Evolutionary conservation across 192 early-diverging fungal genomes (phyloP).

Genomic region (Gigaspora rosea): DNA sequence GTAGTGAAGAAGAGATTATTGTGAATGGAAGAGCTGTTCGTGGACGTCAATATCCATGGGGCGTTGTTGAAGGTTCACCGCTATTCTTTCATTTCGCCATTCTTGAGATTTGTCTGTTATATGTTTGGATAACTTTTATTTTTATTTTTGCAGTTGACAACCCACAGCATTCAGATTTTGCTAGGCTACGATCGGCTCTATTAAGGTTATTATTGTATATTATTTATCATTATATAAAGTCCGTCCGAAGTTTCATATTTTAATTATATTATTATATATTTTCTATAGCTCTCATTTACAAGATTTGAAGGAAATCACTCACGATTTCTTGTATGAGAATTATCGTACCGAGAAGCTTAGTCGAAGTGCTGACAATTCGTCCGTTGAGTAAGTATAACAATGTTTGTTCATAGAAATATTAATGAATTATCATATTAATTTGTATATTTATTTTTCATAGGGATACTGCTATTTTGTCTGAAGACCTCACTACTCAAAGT

Average conservation of each 20-base stretch:
- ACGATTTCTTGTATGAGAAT: slow-evolving; percentile 92
- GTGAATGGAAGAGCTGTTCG: slow-evolving; percentile 89
- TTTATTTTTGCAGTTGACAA: slow-evolving; percentile 74
- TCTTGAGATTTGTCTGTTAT: not conserved
- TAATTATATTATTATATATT: slow-evolving; percentile 4
- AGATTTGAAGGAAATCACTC: slow-evolving; percentile 97
- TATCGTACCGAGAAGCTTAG: slow-evolving; percentile 92
- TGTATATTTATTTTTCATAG: not conserved
- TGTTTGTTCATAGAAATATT: not conserved
- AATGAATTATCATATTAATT: not conserved
- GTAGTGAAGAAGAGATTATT: slow-evolving; percentile 86
- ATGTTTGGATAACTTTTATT: not conserved
- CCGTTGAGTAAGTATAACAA: slow-evolving; percentile 40
- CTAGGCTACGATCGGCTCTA: slow-evolving; percentile 85
- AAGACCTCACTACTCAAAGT: slow-evolving; percentile 27
- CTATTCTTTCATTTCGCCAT: not conserved
- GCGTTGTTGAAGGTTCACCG: slow-evolving; percentile 70
- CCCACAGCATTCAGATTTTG: slow-evolving; percentile 96
- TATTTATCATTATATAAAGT: too few species aligned
- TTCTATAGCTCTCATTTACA: slow-evolving; percentile 87
- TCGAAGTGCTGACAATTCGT: slow-evolving; percentile 42
- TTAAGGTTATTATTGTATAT: slow-evolving; percentile 55
- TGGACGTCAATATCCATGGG: slow-evolving; percentile 95
- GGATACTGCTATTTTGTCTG: slow-evolving; percentile 11
- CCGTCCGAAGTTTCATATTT: not conserved